Conservation (phyloP, 1,284 basidiomycete species). For the Leucocoprinus gongylophorus region DNA sequence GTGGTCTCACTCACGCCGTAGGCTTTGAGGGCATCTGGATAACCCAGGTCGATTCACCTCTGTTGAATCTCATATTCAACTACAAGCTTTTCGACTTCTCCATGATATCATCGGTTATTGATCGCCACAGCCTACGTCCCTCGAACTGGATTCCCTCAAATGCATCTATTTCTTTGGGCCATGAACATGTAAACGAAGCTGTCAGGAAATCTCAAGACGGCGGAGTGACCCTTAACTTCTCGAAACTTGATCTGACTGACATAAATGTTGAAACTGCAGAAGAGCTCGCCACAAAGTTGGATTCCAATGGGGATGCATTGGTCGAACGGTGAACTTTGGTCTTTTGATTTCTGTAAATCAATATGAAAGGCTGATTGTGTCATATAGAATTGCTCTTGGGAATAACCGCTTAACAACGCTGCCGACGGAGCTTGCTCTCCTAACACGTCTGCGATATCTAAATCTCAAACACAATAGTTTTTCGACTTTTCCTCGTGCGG, state of each 20-base stretch:
- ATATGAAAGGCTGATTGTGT: not conserved
- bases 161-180: slow-evolving; percentile 38
- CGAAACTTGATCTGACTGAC: slow-evolving; percentile 69
- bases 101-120: slow-evolving; percentile 23
- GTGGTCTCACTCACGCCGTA: not conserved
- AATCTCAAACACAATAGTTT: slow-evolving; percentile 90
- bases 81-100: slow-evolving; percentile 6
- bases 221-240: slow-evolving; percentile 77
- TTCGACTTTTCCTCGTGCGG: slow-evolving; percentile 79
- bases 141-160: slow-evolving; percentile 8
- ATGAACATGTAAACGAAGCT: slow-evolving; percentile 58
- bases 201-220: slow-evolving; percentile 63
- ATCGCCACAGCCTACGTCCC: slow-evolving; percentile 19
- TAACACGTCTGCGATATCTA: slow-evolving; percentile 82
- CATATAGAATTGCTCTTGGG: slow-evolving; percentile 72
- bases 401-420: slow-evolving; percentile 81
- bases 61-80: not conserved
- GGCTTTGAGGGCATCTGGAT: not conserved
- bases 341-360: not conserved
- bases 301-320: slow-evolving; percentile 45
- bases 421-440: slow-evolving; percentile 70
- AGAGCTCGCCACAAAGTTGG: slow-evolving; percentile 56
- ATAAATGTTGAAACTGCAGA: slow-evolving; percentile 69
- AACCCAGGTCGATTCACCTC: not conserved
- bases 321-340: slow-evolving; percentile 59